phyloP scores from a whole-genome alignment of 805 yeast genomes.

The Candida vartiovaarae region DNA sequence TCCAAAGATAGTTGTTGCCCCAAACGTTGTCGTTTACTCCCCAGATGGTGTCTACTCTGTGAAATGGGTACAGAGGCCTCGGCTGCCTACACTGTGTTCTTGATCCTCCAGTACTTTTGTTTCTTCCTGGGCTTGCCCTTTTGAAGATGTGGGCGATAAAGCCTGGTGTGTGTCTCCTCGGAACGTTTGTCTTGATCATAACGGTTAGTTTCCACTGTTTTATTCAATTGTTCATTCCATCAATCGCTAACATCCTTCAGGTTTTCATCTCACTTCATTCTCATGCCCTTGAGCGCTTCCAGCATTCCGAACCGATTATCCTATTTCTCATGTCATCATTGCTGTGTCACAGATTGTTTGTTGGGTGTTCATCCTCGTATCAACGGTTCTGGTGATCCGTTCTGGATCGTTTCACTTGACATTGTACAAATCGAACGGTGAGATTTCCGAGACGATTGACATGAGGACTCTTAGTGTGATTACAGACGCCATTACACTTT shows the following conservation, averaged over 20 bases:
- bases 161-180: constrained; percentile 12
- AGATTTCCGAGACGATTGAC: neutral
- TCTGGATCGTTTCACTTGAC: neutral
- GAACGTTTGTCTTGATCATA: constrained; percentile 4
- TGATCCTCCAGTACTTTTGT: constrained; percentile 11
- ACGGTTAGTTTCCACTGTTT: neutral
- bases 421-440: neutral
- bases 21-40: constrained; percentile 1
- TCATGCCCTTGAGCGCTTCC: constrained; percentile 5
- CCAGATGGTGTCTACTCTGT: constrained; percentile 4
- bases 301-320: constrained; percentile 4
- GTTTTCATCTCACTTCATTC: constrained; percentile 5
- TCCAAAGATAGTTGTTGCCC: neutral
- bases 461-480: neutral
- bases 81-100: neutral
- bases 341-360: constrained; percentile 1
- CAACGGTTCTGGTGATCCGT: neutral
- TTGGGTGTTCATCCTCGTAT: neutral
- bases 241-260: neutral
- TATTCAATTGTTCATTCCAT: neutral
- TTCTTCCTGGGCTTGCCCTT: constrained; percentile 11
- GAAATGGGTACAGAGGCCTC: neutral
- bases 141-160: constrained; percentile 14
- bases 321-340: constrained; percentile 2
- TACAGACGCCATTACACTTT: neutral